These are phyloP conservation scores for Hippophae gyantsensis DNA, from an alignment of 306 rosid genomes.

Conservation along the genomic window DNA sequence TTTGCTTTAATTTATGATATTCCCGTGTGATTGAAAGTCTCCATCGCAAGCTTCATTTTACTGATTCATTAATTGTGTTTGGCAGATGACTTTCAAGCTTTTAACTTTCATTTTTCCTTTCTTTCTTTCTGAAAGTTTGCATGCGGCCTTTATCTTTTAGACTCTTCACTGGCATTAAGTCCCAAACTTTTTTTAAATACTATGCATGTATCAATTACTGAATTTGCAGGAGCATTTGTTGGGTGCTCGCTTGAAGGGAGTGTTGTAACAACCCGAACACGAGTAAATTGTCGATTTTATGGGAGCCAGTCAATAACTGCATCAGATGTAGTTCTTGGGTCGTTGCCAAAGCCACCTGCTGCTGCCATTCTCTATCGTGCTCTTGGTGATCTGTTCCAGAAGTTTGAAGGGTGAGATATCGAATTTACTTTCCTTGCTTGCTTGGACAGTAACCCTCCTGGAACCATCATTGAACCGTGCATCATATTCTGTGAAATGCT, in stretches of 20 bases:
- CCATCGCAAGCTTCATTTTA: too few relatives aligned
- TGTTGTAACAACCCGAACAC: conserved; percentile 53
- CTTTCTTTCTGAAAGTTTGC: too few relatives aligned
- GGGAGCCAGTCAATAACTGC: conserved; percentile 73
- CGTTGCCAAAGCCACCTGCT: conserved; percentile 88
- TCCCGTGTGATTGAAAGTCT: too few relatives aligned
- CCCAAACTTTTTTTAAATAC: background rate
- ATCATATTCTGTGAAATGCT: too few relatives aligned
- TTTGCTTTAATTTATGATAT: too few relatives aligned
- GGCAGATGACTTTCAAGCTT: too few relatives aligned
- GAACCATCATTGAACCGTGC: background rate
- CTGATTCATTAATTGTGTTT: too few relatives aligned
- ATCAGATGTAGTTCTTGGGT: conserved; percentile 68
- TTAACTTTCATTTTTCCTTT: too few relatives aligned
- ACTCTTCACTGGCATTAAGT: too few relatives aligned
- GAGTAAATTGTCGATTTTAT: conserved; percentile 66
- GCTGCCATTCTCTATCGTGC: conserved; percentile 70
- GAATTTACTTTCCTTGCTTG: conserved; percentile 7
- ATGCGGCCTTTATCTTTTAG: too few relatives aligned
- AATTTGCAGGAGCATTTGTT: conserved; percentile 78
- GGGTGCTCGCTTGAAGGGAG: conserved; percentile 96
- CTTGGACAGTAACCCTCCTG: conserved; percentile 1
- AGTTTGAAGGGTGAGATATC: conserved; percentile 24
- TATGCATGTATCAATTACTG: conserved; percentile 6
- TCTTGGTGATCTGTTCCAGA: conserved; percentile 61